Evolutionary conservation across 768 basidiomycete species (phyloP), one percentile per base, ranked within the genome.

Genomic region (Naematelia aurantialba): DNA sequence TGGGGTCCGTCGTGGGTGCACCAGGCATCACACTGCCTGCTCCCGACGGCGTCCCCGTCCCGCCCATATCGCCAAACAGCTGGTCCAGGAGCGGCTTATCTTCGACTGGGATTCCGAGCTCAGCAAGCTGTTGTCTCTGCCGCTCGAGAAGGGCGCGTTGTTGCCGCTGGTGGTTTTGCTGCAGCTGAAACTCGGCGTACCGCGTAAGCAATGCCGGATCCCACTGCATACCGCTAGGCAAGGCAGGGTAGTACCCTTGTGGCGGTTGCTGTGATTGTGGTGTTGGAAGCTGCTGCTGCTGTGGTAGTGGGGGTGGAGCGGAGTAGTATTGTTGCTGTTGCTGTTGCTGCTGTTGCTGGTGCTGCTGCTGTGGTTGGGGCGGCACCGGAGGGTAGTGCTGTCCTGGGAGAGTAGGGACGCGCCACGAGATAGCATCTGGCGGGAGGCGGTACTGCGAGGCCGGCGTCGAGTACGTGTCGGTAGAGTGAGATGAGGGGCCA

Each of bases 161-260:
- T 66, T 71, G 69, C 4, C 67, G 57, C 49, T 70, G 69, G 49
- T 74, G 72, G 45, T 74, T 69, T 52, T 74, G 68, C 39, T 74
- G 72, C 21, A 74, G 57, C 51, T 71, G 72, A 24, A 69, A 67
- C 52, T 74, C 72, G 42, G 72, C 69, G 47, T 71, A 70, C 59
- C 66, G 63, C 3, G 70, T 60, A n/a, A 74, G 34, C 3, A 68
- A 39, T 1, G 61, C 52, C 19, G 53, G 53, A 34, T 66, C 62
- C 67, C 67, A 69, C 26, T 59, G 53, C 24, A 63, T 60, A 26
- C 29, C 39, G 12, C 21, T 34, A 5, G 58, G 58, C 42, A 58
- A 47, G 8, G 34, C 17, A 39, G 34, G 34, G 34, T 39, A 39
- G 17, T 39, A 39, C 17, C 8, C 34, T 17, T 39, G 44, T 22